A percentile compares a stretch with the other conserved stretches of the same genome.
phyloP scores from a whole-genome alignment of 805 yeast species.

The Wickerhamia fluorescens region DNA sequence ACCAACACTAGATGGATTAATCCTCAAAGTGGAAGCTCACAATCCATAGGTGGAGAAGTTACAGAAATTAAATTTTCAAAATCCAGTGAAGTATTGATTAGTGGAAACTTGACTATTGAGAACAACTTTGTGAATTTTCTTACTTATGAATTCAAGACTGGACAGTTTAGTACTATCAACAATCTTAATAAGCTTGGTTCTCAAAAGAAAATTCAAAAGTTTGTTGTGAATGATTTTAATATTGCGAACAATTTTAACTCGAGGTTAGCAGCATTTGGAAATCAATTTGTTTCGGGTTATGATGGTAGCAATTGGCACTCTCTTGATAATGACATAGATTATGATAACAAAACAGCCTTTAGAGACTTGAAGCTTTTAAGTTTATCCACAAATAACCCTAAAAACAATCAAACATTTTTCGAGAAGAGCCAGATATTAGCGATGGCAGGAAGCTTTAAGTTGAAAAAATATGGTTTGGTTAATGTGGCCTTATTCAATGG shows the following conservation, averaged over 20 bases:
- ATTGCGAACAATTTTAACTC: slow-evolving; percentile 29
- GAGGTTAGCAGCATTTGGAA: slow-evolving; percentile 30
- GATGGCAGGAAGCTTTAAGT: slow-evolving; percentile 49
- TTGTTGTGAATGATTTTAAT: slow-evolving; percentile 39
- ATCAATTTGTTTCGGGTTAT: slow-evolving; percentile 30
- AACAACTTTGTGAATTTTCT: slow-evolving; percentile 37
- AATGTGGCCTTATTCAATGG: slow-evolving; percentile 66
- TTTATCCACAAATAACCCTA: slow-evolving; percentile 21
- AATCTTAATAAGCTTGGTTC: slow-evolving; percentile 16
- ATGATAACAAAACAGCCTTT: slow-evolving; percentile 27
- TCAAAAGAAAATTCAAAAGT: slow-evolving; percentile 23
- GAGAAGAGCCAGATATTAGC: slow-evolving; percentile 41
- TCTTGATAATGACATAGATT: slow-evolving; percentile 28
- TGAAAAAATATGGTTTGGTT: slow-evolving; percentile 47
- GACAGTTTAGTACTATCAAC: slow-evolving; percentile 14
- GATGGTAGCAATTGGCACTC: slow-evolving; percentile 44
- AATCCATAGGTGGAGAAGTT: slow-evolving; percentile 41
- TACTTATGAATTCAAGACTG: slow-evolving; percentile 45
- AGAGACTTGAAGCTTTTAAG: slow-evolving; percentile 40
- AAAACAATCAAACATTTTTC: slow-evolving; percentile 30
- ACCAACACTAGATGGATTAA: slow-evolving; percentile 46
- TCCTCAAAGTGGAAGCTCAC: slow-evolving; percentile 23
- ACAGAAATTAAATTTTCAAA: slow-evolving; percentile 44
- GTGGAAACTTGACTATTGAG: slow-evolving; percentile 47
- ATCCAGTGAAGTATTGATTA: slow-evolving; percentile 30